Percentiles rank a stretch among this genome's conserved stretches.
These are phyloP conservation scores for Telfairia occidentalis DNA, from an alignment of 331 rosid species.

Conservation along the genomic window DNA sequence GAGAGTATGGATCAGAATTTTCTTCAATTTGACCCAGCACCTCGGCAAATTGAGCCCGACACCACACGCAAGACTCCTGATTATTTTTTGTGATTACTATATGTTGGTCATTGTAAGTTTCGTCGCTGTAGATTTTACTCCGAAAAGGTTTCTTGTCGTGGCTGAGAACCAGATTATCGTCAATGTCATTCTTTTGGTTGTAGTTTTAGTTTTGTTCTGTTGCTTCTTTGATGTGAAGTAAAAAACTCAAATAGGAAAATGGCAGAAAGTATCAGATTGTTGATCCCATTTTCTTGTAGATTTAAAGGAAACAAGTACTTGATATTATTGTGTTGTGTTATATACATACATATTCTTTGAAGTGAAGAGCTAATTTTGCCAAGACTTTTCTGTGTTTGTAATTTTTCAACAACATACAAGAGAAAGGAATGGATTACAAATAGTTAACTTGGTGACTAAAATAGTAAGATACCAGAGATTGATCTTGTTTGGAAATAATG, in stretches of 20 bases:
- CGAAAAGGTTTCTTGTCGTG: slow-evolving; percentile 27
- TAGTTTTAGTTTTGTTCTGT: slow-evolving; percentile 40
- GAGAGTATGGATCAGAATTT: slow-evolving; percentile 98
- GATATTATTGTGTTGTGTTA: slow-evolving; percentile 10
- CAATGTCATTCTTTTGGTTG: slow-evolving; percentile 70
- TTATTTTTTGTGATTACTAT: slow-evolving; percentile 77
- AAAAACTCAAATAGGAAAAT: slow-evolving; percentile 45
- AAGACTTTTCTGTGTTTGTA: not conserved
- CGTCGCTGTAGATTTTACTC: slow-evolving; percentile 61
- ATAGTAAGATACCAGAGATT: not conserved
- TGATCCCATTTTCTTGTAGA: slow-evolving; percentile 55
- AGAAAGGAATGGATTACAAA: not conserved
- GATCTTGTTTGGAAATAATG: not conserved
- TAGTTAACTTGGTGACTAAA: not conserved
- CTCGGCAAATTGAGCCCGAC: slow-evolving; percentile 96
- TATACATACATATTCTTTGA: slow-evolving; percentile 1
- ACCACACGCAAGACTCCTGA: slow-evolving; percentile 97
- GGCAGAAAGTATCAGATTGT: slow-evolving; percentile 38
- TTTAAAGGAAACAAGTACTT: slow-evolving; percentile 43
- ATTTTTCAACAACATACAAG: not conserved
- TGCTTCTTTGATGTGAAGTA: slow-evolving; percentile 49
- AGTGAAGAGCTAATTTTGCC: slow-evolving; percentile 1
- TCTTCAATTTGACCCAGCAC: slow-evolving; percentile 99
- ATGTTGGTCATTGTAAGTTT: slow-evolving; percentile 43
- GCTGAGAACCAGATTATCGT: slow-evolving; percentile 54